These are phyloP conservation scores for Leishmania arabica DNA, from an alignment of 208 protist genomes.

Conservation along the genomic window DNA sequence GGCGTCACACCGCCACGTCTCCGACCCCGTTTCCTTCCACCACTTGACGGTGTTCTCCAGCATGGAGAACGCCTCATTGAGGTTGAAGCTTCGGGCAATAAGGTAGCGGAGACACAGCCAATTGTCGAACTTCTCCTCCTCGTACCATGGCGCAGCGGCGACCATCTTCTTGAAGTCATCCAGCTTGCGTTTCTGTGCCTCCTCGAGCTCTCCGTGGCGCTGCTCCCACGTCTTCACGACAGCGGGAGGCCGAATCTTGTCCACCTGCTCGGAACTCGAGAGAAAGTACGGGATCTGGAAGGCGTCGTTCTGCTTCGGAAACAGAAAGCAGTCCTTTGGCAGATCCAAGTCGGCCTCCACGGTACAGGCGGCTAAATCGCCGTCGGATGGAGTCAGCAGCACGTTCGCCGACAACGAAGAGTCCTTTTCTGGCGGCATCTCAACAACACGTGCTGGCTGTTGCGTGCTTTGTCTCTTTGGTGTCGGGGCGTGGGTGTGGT, in stretches of 20 bases:
- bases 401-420: too few relatives aligned
- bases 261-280: conserved; percentile 50
- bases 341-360: conserved; percentile 33
- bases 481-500: neutral
- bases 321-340: conserved; percentile 67
- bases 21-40: conserved; percentile 57
- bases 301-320: conserved; percentile 70
- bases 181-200: conserved; percentile 41
- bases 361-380: neutral
- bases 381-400: neutral
- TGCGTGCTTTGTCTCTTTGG: neutral
- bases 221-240: conserved; percentile 82
- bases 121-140: conserved; percentile 49
- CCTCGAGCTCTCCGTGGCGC: conserved; percentile 57
- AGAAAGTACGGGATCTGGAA: conserved; percentile 86
- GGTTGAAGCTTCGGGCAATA: conserved; percentile 66
- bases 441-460: neutral
- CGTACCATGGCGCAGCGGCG: conserved; percentile 54
- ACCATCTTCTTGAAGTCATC: conserved; percentile 46
- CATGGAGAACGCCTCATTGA: conserved; percentile 66
- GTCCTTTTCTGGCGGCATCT: neutral
- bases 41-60: conserved; percentile 73
- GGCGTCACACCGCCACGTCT: conserved; percentile 54
- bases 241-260: conserved; percentile 63
- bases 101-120: conserved; percentile 80